A percentile compares a stretch with the other conserved stretches of the same genome.
Evolutionary conservation across 306 rosid genomes (phyloP).

Genomic region (Casuarina cunninghamiana): DNA sequence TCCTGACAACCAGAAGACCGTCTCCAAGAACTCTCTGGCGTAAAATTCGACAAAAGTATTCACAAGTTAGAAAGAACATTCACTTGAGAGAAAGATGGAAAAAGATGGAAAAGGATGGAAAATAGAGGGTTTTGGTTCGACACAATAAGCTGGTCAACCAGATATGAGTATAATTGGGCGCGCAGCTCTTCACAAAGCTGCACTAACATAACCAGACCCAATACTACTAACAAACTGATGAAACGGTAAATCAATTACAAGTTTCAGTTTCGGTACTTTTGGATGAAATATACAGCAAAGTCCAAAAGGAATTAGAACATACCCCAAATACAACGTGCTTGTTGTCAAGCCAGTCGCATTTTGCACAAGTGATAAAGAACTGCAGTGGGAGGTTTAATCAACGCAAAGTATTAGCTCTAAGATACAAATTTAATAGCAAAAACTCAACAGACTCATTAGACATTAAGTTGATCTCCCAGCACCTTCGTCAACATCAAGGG

Average conservation of each 20-base stretch:
- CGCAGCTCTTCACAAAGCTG: not conserved
- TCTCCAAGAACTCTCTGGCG: conserved; percentile 98
- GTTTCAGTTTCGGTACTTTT: not conserved
- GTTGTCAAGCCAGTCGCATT: conserved; percentile 98
- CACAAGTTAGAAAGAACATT: conserved; percentile 1
- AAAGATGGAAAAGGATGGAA: not conserved
- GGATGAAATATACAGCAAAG: conserved; percentile 2
- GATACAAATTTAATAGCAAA: conserved; percentile 3
- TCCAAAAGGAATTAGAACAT: conserved; percentile 34
- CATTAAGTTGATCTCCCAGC: not conserved
- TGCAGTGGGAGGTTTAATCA: conserved; percentile 43
- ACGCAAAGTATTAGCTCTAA: conserved; percentile 11
- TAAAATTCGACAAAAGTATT: not conserved
- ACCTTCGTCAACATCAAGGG: not conserved
- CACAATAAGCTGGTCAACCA: not conserved
- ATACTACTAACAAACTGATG: not conserved
- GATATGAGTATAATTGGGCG: not conserved
- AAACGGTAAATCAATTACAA: not conserved
- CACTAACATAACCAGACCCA: not conserved
- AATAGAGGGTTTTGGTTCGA: not conserved
- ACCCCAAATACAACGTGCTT: conserved; percentile 99
- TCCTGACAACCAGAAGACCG: conserved; percentile 94
- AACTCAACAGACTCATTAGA: not conserved
- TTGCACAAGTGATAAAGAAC: conserved; percentile 93
- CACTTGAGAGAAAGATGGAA: not conserved